Evolutionary conservation across 2,329 filamentous ascomycete genomes (phyloP).

Genomic region (Colletotrichum sp.): DNA sequence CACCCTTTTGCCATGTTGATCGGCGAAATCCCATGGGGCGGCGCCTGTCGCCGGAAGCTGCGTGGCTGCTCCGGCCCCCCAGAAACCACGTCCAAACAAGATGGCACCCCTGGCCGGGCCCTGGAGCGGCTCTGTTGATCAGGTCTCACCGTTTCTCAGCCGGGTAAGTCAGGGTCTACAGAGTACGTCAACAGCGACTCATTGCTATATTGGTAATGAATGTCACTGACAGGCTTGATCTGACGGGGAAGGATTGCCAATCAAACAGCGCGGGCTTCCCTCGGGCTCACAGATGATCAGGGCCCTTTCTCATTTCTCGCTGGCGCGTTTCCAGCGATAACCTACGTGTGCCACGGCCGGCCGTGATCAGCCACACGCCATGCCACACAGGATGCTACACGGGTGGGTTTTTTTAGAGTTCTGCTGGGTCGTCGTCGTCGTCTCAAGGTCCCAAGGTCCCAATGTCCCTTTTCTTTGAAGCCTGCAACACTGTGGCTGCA

Average conservation of each 20-base stretch:
- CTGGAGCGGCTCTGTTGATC: slow-evolving; percentile 19
- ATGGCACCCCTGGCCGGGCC: slow-evolving; percentile 3
- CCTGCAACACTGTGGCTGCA: not conserved
- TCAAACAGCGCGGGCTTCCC: not conserved
- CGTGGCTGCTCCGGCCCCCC: not conserved
- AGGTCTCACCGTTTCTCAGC: slow-evolving; percentile 16
- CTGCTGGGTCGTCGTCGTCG: not conserved
- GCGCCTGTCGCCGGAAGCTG: not conserved
- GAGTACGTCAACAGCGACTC: not conserved
- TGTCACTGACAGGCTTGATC: not conserved
- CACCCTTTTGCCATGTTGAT: slow-evolving; percentile 5
- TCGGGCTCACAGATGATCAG: slow-evolving; percentile 5
- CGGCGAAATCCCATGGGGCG: slow-evolving; percentile 2
- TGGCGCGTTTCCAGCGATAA: not conserved
- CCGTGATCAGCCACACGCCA: slow-evolving; percentile 13
- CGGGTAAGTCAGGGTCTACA: slow-evolving; percentile 1
- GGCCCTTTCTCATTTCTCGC: slow-evolving; percentile 13
- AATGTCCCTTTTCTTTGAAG: not conserved
- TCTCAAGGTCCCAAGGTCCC: not conserved
- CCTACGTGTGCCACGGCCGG: slow-evolving; percentile 9
- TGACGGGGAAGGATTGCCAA: not conserved
- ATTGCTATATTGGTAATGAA: not conserved
- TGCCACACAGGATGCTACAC: slow-evolving; percentile 14
- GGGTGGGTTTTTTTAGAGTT: not conserved
- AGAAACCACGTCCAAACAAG: slow-evolving; percentile 7